Conservation (phyloP, 2,329 filamentous ascomycete species). For the Alternaria solani region DNA sequence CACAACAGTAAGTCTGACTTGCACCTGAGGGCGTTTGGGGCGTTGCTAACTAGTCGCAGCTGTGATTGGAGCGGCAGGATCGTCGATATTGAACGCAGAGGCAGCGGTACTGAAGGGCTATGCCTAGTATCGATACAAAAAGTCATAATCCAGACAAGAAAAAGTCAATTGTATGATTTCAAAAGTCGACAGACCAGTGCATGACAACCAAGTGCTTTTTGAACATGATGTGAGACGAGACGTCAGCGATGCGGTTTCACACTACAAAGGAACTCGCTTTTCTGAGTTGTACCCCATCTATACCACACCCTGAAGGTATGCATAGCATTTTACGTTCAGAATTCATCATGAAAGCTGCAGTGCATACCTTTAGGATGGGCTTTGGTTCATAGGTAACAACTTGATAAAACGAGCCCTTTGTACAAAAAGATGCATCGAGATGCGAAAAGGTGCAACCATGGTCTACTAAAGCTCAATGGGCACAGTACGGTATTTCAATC, state of each 20-base stretch:
- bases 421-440: neutral
- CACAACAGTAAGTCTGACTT: constrained; percentile 70
- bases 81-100: constrained; percentile 93
- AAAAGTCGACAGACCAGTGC: neutral
- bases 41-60: constrained; percentile 55
- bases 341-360: too few species aligned
- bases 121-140: constrained; percentile 52
- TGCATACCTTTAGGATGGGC: too few species aligned
- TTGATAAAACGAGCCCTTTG: too few species aligned
- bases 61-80: constrained; percentile 94
- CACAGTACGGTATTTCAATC: neutral
- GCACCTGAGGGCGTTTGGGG: constrained; percentile 32
- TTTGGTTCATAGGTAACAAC: too few species aligned
- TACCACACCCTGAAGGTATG: too few species aligned
- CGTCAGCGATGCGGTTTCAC: neutral
- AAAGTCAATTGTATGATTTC: neutral
- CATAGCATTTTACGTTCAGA: too few species aligned
- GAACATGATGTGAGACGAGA: neutral
- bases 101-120: constrained; percentile 90
- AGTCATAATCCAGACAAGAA: neutral
- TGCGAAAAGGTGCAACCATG: neutral
- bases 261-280: neutral
- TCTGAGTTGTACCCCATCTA: too few species aligned
- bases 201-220: neutral
- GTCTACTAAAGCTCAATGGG: neutral